Evolutionary conservation across 2,329 filamentous ascomycete species (phyloP).

Genomic region (Phaeosphaeriaceae sp.): DNA sequence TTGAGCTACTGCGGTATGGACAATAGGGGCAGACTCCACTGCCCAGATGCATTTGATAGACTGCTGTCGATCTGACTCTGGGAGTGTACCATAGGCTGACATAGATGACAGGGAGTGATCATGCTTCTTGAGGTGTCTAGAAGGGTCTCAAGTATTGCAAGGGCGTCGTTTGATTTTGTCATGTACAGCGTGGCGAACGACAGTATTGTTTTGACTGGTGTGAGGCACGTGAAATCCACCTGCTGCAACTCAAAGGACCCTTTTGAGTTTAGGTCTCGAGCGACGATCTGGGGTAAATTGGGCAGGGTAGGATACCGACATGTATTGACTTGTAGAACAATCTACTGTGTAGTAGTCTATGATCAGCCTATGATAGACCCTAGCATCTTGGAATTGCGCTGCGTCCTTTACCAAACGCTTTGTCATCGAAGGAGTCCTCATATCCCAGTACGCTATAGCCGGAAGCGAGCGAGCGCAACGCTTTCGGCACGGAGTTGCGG

Average conservation of each 20-base stretch:
- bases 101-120: background rate
- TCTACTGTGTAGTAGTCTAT: background rate
- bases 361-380: background rate
- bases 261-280: background rate
- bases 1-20: no score
- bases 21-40: no score
- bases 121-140: background rate
- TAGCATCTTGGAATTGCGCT: background rate
- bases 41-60: no score
- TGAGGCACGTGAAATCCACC: background rate
- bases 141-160: background rate
- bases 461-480: background rate
- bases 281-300: no score
- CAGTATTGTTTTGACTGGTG: background rate
- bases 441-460: background rate
- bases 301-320: background rate
- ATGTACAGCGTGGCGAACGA: background rate
- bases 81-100: background rate
- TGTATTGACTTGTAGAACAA: background rate
- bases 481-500: background rate
- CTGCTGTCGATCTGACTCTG: no score
- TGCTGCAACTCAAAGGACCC: background rate
- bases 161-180: background rate
- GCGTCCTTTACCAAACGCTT: background rate
- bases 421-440: background rate